Evolutionary conservation across 805 yeast species (phyloP).

Genomic region (Schwanniomyces polymorphus): DNA sequence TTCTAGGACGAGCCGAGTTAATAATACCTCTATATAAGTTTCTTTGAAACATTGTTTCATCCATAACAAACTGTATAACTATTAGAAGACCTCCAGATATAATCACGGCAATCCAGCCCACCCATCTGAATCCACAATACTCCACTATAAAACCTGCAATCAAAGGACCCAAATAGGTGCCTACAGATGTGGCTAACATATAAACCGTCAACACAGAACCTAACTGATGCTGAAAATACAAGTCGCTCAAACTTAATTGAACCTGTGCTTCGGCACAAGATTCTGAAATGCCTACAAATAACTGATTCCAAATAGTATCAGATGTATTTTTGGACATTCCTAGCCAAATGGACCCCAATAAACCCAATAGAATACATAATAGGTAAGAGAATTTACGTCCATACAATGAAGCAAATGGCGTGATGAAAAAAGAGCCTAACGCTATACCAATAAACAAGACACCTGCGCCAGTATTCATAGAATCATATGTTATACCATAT

Average conservation of each 20-base stretch:
- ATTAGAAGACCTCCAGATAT: slow-evolving; percentile 45
- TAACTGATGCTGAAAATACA: slow-evolving; percentile 43
- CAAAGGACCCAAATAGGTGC: slow-evolving; percentile 59
- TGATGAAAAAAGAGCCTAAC: slow-evolving; percentile 41
- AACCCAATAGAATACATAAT: slow-evolving; percentile 38
- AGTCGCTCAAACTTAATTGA: slow-evolving; percentile 35
- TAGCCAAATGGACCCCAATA: slow-evolving; percentile 47
- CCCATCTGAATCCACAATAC: slow-evolving; percentile 54
- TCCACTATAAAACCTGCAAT: slow-evolving; percentile 58
- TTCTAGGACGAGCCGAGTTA: background rate
- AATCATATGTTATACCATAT: slow-evolving; percentile 44
- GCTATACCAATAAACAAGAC: slow-evolving; percentile 47
- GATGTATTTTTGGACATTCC: slow-evolving; percentile 33
- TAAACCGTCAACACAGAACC: slow-evolving; percentile 54
- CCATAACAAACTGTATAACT: slow-evolving; percentile 47
- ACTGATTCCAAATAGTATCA: slow-evolving; percentile 49
- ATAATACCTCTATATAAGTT: slow-evolving; percentile 16
- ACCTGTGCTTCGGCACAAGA: slow-evolving; percentile 46
- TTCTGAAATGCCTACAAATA: slow-evolving; percentile 41
- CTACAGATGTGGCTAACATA: slow-evolving; percentile 52
- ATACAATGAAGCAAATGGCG: slow-evolving; percentile 45
- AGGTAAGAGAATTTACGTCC: slow-evolving; percentile 46
- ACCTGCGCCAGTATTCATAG: slow-evolving; percentile 52
- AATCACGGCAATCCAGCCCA: slow-evolving; percentile 46
- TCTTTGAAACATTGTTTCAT: slow-evolving; percentile 53